A percentile compares a stretch with the other conserved stretches of the same genome.
Evolutionary conservation across 352 stramenopile genomes (phyloP).

Genomic region (Lagenidium sp.): DNA sequence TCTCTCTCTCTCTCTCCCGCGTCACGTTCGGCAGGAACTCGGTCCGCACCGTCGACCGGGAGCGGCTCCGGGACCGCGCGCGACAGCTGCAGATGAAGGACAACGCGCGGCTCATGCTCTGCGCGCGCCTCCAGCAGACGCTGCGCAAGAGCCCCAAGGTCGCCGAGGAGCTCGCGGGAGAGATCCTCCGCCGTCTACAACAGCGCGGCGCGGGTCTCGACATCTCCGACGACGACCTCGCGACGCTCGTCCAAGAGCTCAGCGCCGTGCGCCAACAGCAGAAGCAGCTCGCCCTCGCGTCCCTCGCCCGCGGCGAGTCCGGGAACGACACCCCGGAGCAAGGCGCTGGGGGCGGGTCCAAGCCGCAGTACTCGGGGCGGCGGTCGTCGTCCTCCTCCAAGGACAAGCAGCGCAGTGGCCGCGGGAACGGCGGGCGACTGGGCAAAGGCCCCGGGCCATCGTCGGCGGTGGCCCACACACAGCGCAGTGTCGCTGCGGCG

Average conservation of each 20-base stretch:
- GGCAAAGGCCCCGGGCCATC: too few relatives aligned
- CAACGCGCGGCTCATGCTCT: constrained; percentile 54
- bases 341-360: background rate
- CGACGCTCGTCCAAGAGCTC: constrained; percentile 31
- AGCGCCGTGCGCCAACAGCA: constrained; percentile 25
- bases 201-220: constrained; percentile 25
- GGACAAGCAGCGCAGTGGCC: constrained; percentile 3
- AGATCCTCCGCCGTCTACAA: constrained; percentile 44
- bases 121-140: constrained; percentile 61
- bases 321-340: constrained; percentile 6
- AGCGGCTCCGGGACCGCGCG: constrained; percentile 60
- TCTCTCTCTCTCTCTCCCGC: too few relatives aligned
- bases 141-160: constrained; percentile 53
- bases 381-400: constrained; percentile 14
- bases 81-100: constrained; percentile 66
- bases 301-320: background rate
- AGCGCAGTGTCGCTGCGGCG: background rate
- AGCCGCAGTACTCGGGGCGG: constrained; percentile 10
- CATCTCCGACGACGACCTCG: constrained; percentile 30
- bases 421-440: background rate
- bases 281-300: constrained; percentile 5
- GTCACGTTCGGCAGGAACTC: constrained; percentile 18
- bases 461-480: too few relatives aligned
- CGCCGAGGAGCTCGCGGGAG: constrained; percentile 46
- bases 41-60: constrained; percentile 48